A percentile compares a stretch with the other conserved stretches of the same genome.
phyloP scores from a whole-genome alignment of 2,329 filamentous ascomycete genomes.

The Botryotinia narcissicola region DNA sequence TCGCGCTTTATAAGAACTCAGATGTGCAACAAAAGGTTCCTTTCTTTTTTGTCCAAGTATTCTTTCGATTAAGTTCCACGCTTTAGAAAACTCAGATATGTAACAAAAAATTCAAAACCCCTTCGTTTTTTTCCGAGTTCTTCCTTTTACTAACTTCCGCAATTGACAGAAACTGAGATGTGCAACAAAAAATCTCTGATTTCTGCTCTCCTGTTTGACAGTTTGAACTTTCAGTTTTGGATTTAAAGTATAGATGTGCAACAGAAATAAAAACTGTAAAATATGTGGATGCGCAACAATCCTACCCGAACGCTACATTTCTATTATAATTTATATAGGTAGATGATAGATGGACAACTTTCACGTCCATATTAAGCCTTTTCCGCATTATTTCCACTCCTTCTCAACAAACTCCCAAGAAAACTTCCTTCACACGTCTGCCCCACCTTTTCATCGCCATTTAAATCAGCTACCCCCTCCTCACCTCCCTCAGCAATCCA shows the following conservation, averaged over 20 bases:
- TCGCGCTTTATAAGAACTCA: neutral
- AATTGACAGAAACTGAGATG: neutral
- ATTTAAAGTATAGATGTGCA: neutral
- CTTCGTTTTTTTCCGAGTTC: no score
- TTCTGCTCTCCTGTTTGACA: neutral
- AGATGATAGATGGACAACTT: neutral
- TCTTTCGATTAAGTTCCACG: no score
- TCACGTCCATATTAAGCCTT: neutral
- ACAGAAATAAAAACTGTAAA: neutral
- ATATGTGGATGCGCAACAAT: neutral
- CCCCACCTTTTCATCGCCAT: conserved; percentile 23
- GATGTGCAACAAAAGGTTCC: neutral
- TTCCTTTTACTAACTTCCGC: no score
- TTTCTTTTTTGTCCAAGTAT: no score
- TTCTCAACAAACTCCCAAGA: conserved; percentile 22
- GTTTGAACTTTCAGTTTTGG: neutral
- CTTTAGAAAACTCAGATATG: no score
- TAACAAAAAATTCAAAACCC: no score
- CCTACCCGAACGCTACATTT: neutral
- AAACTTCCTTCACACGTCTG: conserved; percentile 25
- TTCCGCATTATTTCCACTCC: neutral
- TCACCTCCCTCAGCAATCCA: conserved; percentile 33
- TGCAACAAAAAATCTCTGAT: neutral
- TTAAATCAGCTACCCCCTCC: conserved; percentile 17
- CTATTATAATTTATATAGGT: neutral